Evolutionary conservation across 805 yeast genomes (phyloP), one percentile per base, ranked within the genome.

Genomic region (Metschnikowia chrysomelidarum): DNA sequence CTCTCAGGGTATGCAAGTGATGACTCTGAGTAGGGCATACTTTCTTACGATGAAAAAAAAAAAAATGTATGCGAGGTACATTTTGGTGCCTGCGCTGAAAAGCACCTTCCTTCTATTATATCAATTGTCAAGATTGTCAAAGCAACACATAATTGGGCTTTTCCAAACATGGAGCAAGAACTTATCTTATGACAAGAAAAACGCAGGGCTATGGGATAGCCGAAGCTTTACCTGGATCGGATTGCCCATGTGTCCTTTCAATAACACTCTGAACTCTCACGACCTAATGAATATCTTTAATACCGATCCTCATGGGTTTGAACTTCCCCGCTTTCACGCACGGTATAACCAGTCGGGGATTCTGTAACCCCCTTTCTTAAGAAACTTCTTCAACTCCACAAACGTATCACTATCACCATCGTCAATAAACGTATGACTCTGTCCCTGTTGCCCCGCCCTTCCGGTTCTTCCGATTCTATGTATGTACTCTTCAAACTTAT

Each of bases 391-490:
- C 50, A 80, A 56, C 43, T 73, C 80, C 34, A 59, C 57, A 35
- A 82, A 68, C 1, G 78, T 61, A 1, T 64, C 73, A 10, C 61
- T 57, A 47, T 83, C 89, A 4, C 69, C 70, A 9, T 71, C 71
- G 36, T 75, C 77, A 43, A 88, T 57, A 45, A 86, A 84, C 0
- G 96, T 83, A 9, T 80, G 66, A 4, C 96, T 82, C 7, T 73
- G 67, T 28, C 98, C 98, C 5, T 55, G 56, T 30, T 75, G 77
- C 0, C 97, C 98, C 0, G 96, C 97, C 59, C 98, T 76, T 24
- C 98, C 98, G 0, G 98, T 91, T 62, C 98, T 79, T 38, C 98
- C 98, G 32, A 91, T 82, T 54, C 98, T 73, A 60, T 91, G 98
- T 13, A 91, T 76, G 50, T 88, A 91, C 40, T 83, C 89, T 44